These are phyloP conservation scores for Halenospora varia DNA, from an alignment of 495 filamentous ascomycete genomes.

Conservation along the genomic window DNA sequence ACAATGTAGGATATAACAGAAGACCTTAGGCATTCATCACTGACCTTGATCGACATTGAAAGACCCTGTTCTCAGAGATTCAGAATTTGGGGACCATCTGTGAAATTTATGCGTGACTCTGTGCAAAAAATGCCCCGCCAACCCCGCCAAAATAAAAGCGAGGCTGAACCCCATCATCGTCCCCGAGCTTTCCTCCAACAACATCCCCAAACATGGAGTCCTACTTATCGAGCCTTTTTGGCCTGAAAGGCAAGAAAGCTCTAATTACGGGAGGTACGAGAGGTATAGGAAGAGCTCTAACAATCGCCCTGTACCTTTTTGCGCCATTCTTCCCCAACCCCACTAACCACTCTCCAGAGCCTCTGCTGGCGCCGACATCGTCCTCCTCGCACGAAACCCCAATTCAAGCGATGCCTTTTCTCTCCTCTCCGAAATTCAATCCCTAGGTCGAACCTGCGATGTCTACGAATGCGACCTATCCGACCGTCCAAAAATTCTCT, in stretches of 20 bases:
- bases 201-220: neutral
- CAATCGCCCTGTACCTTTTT: constrained; percentile 49
- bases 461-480: constrained; percentile 72
- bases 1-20: neutral
- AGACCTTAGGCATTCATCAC: neutral
- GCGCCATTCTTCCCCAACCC: neutral
- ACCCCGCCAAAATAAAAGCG: too few species aligned
- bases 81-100: neutral
- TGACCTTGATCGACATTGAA: constrained; percentile 22
- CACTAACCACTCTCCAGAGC: constrained; percentile 33
- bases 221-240: constrained; percentile 34
- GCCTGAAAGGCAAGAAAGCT: constrained; percentile 63
- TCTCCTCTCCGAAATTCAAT: constrained; percentile 34
- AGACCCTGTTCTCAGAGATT: neutral
- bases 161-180: too few species aligned
- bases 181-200: too few species aligned
- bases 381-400: constrained; percentile 55
- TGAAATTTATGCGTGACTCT: neutral
- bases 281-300: constrained; percentile 80
- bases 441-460: constrained; percentile 57
- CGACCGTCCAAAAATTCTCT: constrained; percentile 49
- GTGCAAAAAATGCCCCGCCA: too few species aligned
- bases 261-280: constrained; percentile 80
- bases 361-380: constrained; percentile 75
- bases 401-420: constrained; percentile 11